Evolutionary conservation across 495 filamentous ascomycete genomes (phyloP).

Genomic region (Aspergillus cristatus): DNA sequence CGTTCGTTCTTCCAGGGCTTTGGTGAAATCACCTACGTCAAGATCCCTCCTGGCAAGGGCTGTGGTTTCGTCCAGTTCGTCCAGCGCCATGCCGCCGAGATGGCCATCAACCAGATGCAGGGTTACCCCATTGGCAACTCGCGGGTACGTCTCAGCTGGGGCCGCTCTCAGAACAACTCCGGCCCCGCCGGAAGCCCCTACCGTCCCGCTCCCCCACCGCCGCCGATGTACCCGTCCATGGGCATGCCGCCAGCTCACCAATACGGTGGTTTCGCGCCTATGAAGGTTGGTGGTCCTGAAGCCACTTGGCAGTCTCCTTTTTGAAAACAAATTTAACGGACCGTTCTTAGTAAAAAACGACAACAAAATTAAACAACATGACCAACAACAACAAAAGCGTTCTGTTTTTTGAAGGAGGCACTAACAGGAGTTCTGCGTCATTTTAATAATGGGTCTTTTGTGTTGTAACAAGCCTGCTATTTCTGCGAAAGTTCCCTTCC

Average conservation of each 20-base stretch:
- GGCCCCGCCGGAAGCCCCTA: constrained; percentile 96
- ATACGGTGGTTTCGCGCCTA: constrained; percentile 62
- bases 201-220: constrained; percentile 87
- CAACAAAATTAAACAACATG: no score
- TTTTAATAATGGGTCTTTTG: constrained; percentile 38
- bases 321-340: constrained; percentile 5
- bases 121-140: constrained; percentile 99
- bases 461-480: constrained; percentile 36
- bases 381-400: constrained; percentile 21
- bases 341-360: constrained; percentile 22
- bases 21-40: constrained; percentile 99
- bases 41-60: constrained; percentile 98
- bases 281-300: constrained; percentile 52
- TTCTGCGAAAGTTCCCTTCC: constrained; percentile 27
- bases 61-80: constrained; percentile 99
- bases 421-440: constrained; percentile 41
- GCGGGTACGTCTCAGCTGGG: constrained; percentile 93
- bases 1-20: constrained; percentile 99
- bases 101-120: constrained; percentile 99
- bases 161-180: constrained; percentile 97
- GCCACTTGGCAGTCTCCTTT: constrained; percentile 1
- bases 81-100: constrained; percentile 96
- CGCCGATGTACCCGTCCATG: constrained; percentile 78
- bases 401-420: constrained; percentile 36
- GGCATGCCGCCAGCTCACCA: constrained; percentile 68